Conservation (phyloP, 2,329 filamentous ascomycete genomes). For the Ophiostoma sp. region DNA sequence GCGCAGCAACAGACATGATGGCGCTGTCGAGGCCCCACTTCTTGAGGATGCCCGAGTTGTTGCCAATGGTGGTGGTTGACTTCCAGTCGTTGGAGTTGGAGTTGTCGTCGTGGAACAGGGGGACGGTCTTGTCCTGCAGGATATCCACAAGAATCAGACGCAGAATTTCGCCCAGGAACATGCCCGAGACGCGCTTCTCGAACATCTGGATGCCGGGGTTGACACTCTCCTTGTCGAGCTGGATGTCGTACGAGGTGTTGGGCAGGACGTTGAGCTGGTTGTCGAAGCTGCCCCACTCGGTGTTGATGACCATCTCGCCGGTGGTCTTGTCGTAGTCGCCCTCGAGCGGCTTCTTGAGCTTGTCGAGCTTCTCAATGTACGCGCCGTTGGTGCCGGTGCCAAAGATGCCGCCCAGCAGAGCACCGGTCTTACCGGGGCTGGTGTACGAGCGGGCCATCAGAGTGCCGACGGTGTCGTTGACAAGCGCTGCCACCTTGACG, state of each 20-base stretch:
- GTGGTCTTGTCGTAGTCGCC: constrained; percentile 72
- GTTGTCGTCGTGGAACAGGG: constrained; percentile 72
- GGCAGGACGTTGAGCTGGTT: constrained; percentile 86
- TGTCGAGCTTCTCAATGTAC: constrained; percentile 86
- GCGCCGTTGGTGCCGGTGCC: constrained; percentile 96
- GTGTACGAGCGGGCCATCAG: constrained; percentile 97
- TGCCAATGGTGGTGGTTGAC: constrained; percentile 64
- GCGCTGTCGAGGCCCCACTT: constrained; percentile 89
- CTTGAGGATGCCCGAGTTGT: constrained; percentile 63
- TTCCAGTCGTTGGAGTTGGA: constrained; percentile 64
- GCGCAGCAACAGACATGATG: constrained; percentile 80
- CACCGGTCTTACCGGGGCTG: constrained; percentile 77
- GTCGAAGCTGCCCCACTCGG: constrained; percentile 97
- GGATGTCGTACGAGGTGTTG: constrained; percentile 73
- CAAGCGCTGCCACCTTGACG: constrained; percentile 88
- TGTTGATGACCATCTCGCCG: constrained; percentile 95
- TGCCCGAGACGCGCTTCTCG: constrained; percentile 95
- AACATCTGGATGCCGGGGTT: constrained; percentile 98
- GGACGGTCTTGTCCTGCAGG: constrained; percentile 59
- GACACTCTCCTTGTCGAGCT: constrained; percentile 71
- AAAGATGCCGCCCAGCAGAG: constrained; percentile 92
- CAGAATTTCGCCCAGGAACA: constrained; percentile 95
- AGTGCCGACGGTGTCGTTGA: constrained; percentile 96
- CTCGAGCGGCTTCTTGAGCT: constrained; percentile 70
- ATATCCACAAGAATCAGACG: constrained; percentile 70